A percentile compares a stretch with the other conserved stretches of the same genome.
These are phyloP conservation scores for Trichoderma sp. DNA, from an alignment of 2,329 filamentous ascomycete genomes.

Conservation along the genomic window DNA sequence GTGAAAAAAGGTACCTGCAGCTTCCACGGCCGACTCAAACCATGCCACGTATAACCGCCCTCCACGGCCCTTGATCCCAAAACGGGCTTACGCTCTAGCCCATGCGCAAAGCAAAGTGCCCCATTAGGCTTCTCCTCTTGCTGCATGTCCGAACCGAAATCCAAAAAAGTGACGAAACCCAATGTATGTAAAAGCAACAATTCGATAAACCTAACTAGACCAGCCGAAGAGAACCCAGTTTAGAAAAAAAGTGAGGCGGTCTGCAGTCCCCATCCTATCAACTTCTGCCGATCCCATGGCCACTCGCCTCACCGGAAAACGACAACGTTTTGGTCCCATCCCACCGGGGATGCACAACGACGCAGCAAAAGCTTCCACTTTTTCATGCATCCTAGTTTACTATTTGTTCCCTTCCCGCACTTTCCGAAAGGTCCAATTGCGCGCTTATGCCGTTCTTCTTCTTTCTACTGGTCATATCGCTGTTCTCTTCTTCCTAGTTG, in stretches of 20 bases:
- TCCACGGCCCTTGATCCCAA: neutral
- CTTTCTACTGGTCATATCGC: neutral
- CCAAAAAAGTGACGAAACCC: neutral
- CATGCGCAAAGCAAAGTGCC: neutral
- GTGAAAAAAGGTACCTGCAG: conserved; percentile 14
- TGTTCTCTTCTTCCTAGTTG: neutral
- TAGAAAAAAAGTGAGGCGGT: conserved; percentile 2
- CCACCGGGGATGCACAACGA: neutral
- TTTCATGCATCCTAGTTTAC: neutral
- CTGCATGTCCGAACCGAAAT: neutral
- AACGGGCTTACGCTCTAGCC: neutral
- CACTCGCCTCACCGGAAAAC: neutral
- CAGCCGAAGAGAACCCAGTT: neutral
- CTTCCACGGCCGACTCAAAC: conserved; percentile 11
- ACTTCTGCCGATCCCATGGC: neutral
- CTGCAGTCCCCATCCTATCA: neutral
- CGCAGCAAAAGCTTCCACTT: neutral
- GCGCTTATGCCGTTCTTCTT: neutral
- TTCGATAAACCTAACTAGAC: neutral
- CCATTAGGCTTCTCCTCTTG: neutral
- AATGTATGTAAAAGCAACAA: neutral
- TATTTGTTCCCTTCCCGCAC: neutral
- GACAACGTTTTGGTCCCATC: no score
- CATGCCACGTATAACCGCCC: conserved; percentile 9
- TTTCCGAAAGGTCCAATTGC: neutral